These are phyloP conservation scores for Debaryomycetaceae sp. DNA, from an alignment of 1,139 yeast genomes.

Conservation along the genomic window DNA sequence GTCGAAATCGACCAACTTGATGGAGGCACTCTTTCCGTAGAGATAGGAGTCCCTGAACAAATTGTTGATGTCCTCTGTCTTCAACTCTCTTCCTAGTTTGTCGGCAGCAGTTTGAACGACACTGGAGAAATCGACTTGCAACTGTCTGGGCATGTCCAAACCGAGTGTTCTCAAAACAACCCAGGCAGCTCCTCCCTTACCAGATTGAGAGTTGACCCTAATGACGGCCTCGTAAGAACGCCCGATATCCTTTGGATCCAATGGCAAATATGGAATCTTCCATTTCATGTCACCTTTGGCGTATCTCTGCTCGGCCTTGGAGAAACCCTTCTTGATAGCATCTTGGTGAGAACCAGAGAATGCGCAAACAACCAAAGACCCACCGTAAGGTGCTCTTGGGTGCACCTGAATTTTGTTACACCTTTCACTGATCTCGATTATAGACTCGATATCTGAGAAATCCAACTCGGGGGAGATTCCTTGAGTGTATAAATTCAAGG, in stretches of 20 bases:
- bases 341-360: constrained; percentile 51
- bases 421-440: constrained; percentile 42
- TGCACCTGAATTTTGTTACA: constrained; percentile 48
- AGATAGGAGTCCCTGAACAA: constrained; percentile 38
- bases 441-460: constrained; percentile 38
- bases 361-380: constrained; percentile 48
- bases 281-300: constrained; percentile 26
- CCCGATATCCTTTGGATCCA: constrained; percentile 49
- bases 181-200: constrained; percentile 53
- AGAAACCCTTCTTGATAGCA: constrained; percentile 49
- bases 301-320: constrained; percentile 22
- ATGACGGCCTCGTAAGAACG: constrained; percentile 50
- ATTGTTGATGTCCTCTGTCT: constrained; percentile 37
- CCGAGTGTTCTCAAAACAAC: constrained; percentile 45
- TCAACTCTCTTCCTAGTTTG: constrained; percentile 42
- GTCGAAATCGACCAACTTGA: constrained; percentile 34
- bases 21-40: constrained; percentile 16
- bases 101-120: constrained; percentile 43
- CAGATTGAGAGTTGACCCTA: constrained; percentile 49
- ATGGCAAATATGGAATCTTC: constrained; percentile 47
- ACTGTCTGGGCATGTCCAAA: constrained; percentile 45
- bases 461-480: constrained; percentile 45
- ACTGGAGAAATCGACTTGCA: constrained; percentile 41
- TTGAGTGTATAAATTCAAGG: constrained; percentile 46
- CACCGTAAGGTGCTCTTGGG: constrained; percentile 49